Evolutionary conservation across 1,139 yeast species (phyloP).

Genomic region (Pichia sp.): DNA sequence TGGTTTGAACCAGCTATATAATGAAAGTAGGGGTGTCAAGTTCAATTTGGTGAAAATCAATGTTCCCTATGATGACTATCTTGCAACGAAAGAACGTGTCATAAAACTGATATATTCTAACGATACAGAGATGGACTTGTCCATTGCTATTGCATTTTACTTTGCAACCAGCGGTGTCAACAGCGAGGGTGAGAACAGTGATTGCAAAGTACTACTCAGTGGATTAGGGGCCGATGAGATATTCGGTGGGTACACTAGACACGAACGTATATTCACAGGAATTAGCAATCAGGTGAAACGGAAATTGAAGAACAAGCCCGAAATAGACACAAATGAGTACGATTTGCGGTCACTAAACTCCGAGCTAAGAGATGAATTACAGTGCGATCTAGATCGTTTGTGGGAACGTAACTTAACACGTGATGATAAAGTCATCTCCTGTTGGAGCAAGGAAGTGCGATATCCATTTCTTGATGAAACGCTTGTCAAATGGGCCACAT

Average conservation of each 20-base stretch:
- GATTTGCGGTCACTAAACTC: slow-evolving; percentile 23
- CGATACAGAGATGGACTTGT: slow-evolving; percentile 88
- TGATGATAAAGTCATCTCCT: slow-evolving; percentile 80
- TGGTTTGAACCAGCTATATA: slow-evolving; percentile 36
- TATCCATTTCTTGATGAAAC: slow-evolving; percentile 76
- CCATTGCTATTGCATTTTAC: slow-evolving; percentile 91
- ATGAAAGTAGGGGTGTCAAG: slow-evolving; percentile 23
- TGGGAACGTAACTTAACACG: slow-evolving; percentile 79
- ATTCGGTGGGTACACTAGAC: slow-evolving; percentile 89
- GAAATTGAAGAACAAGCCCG: slow-evolving; percentile 15
- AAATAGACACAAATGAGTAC: slow-evolving; percentile 15
- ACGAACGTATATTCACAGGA: slow-evolving; percentile 43
- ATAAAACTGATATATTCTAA: slow-evolving; percentile 69
- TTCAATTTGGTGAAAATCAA: slow-evolving; percentile 60
- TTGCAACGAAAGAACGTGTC: slow-evolving; percentile 45
- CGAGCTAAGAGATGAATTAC: slow-evolving; percentile 47
- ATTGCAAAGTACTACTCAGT: slow-evolving; percentile 67
- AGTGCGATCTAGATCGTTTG: slow-evolving; percentile 62
- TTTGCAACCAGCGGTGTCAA: slow-evolving; percentile 61
- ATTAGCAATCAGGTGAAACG: slow-evolving; percentile 23
- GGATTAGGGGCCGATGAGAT: slow-evolving; percentile 98
- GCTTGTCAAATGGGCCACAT: slow-evolving; percentile 48
- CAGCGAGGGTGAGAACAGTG: slow-evolving; percentile 28
- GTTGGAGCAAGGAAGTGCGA: slow-evolving; percentile 86
- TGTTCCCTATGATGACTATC: slow-evolving; percentile 62